Evolutionary conservation across 2,329 filamentous ascomycete genomes (phyloP).

Genomic region (Fusarium buharicum): DNA sequence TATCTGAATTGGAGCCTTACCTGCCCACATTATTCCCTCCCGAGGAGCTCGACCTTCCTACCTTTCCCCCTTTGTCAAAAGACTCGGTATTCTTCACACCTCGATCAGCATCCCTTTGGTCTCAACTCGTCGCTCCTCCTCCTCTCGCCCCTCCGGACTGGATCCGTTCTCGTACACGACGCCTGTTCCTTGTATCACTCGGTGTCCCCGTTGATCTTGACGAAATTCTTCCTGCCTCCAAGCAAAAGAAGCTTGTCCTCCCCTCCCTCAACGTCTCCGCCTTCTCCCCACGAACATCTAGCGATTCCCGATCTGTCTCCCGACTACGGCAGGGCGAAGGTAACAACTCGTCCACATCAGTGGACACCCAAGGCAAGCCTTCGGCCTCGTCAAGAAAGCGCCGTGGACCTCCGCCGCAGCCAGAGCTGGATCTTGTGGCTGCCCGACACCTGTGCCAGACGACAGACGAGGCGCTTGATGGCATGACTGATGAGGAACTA

Average conservation of each 20-base stretch:
- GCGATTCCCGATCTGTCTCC: slow-evolving; percentile 62
- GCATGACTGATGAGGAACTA: slow-evolving; percentile 82
- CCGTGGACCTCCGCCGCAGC: slow-evolving; percentile 73
- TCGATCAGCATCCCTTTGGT: slow-evolving; percentile 91
- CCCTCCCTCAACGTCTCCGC: slow-evolving; percentile 82
- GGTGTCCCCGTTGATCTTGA: slow-evolving; percentile 97
- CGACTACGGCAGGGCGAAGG: slow-evolving; percentile 59
- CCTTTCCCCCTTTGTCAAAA: slow-evolving; percentile 61
- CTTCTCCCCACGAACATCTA: slow-evolving; percentile 65
- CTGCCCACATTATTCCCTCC: slow-evolving; percentile 73
- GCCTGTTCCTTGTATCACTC: slow-evolving; percentile 93
- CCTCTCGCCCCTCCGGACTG: slow-evolving; percentile 96
- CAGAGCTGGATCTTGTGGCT: slow-evolving; percentile 80
- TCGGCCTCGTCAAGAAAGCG: slow-evolving; percentile 54
- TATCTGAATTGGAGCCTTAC: slow-evolving; percentile 71
- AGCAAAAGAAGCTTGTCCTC: slow-evolving; percentile 96
- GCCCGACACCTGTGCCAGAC: slow-evolving; percentile 83
- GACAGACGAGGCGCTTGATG: slow-evolving; percentile 82
- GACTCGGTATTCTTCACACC: slow-evolving; percentile 82
- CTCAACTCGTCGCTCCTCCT: slow-evolving; percentile 92
- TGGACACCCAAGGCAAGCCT: slow-evolving; percentile 69
- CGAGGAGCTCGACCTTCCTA: slow-evolving; percentile 62
- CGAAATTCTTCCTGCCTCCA: slow-evolving; percentile 95
- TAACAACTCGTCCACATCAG: slow-evolving; percentile 67
- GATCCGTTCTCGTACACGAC: slow-evolving; percentile 94